Evolutionary conservation across 495 filamentous ascomycete species (phyloP).

Genomic region (Neurospora sp.): DNA sequence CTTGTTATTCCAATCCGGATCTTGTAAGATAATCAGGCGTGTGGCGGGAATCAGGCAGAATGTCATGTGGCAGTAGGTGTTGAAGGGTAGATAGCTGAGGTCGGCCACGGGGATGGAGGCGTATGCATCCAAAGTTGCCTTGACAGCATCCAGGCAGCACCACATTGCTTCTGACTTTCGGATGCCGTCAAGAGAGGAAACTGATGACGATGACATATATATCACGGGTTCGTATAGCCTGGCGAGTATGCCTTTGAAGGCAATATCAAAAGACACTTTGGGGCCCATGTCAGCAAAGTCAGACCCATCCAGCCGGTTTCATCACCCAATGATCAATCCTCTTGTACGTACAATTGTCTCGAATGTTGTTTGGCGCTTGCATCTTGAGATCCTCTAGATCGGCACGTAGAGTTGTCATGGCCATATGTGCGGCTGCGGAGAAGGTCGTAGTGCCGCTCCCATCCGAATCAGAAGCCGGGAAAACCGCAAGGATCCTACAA

Average conservation of each 20-base stretch:
- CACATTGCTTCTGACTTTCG: conserved; percentile 12
- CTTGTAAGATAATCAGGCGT: conserved; percentile 9
- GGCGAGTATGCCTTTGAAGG: conserved; percentile 6
- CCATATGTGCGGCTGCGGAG: conserved; percentile 9
- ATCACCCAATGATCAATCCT: not conserved
- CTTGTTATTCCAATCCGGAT: conserved; percentile 15
- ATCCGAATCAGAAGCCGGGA: conserved; percentile 10
- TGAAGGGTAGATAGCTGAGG: conserved; percentile 7
- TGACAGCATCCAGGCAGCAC: conserved; percentile 9
- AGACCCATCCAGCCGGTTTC: not conserved
- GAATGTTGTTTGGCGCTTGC: conserved; percentile 1
- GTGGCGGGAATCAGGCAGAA: conserved; percentile 13
- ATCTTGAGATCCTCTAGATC: conserved; percentile 9
- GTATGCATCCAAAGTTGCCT: conserved; percentile 7
- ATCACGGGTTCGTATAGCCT: conserved; percentile 17
- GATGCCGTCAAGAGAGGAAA: not conserved
- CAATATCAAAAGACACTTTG: conserved; percentile 7
- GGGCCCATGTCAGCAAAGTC: not conserved
- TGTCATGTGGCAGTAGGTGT: conserved; percentile 3
- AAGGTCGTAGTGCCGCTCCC: not conserved
- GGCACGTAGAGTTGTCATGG: conserved; percentile 5
- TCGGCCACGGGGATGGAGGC: conserved; percentile 3
- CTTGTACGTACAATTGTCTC: conserved; percentile 4
- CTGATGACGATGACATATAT: conserved; percentile 2
- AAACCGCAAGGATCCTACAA: conserved; percentile 1